Evolutionary conservation across 2,329 filamentous ascomycete species (phyloP).

Genomic region (Fusarium sp.): DNA sequence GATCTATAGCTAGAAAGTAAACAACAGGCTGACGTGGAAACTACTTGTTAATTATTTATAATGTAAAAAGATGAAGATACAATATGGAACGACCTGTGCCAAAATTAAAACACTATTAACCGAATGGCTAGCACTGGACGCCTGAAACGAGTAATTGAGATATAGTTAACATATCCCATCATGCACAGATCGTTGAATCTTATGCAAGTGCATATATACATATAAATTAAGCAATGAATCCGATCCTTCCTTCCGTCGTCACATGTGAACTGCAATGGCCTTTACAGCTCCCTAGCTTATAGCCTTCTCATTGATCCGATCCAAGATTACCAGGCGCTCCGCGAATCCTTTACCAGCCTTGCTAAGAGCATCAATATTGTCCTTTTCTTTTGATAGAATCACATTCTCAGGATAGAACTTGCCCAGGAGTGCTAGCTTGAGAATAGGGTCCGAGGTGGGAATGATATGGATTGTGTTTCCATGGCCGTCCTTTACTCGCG

Average conservation of each 20-base stretch:
- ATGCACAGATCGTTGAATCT: neutral
- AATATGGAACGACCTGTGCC: neutral
- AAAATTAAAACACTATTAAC: accelerated
- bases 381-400: neutral
- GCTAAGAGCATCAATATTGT: neutral
- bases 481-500: neutral
- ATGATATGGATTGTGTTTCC: neutral
- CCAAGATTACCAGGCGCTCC: neutral
- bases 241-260: no score
- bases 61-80: neutral
- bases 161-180: neutral
- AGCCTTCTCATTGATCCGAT: neutral
- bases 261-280: no score
- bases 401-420: neutral
- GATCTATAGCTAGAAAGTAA: accelerated
- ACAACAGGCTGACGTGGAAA: neutral
- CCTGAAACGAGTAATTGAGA: neutral
- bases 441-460: neutral
- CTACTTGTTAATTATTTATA: accelerated
- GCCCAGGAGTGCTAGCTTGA: neutral
- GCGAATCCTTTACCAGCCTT: neutral
- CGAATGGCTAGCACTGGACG: accelerated
- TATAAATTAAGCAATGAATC: neutral
- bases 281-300: neutral
- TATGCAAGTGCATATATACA: neutral